These are phyloP conservation scores for Arachnomyces sp. DNA, from an alignment of 2,329 filamentous ascomycete genomes.

Conservation along the genomic window DNA sequence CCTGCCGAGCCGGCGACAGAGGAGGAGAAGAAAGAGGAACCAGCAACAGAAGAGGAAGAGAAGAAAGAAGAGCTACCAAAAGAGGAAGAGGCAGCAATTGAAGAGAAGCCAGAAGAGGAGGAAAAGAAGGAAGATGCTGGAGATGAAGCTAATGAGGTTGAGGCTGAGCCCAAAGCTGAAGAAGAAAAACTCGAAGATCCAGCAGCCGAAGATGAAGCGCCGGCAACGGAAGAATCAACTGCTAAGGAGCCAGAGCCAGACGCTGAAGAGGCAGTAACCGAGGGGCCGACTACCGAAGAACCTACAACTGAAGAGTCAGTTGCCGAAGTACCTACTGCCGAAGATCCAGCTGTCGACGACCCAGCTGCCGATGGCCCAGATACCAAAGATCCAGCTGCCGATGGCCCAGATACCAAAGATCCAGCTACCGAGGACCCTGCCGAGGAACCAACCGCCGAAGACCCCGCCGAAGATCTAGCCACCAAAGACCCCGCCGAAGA, in stretches of 20 bases:
- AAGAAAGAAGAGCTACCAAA: constrained; percentile 3
- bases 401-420: constrained; percentile 11
- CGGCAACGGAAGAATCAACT: constrained; percentile 1
- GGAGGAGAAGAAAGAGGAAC: constrained; percentile 5
- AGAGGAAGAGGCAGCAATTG: constrained; percentile 7
- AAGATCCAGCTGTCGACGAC: constrained; percentile 7
- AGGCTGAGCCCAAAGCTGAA: constrained; percentile 8
- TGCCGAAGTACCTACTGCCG: constrained; percentile 5
- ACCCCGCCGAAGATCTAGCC: constrained; percentile 2
- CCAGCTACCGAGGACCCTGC: constrained; percentile 14
- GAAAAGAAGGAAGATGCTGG: constrained; percentile 15
- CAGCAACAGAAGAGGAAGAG: constrained; percentile 9
- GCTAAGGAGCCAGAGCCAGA: background rate
- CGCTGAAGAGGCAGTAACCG: constrained; percentile 7
- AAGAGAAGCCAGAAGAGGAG: constrained; percentile 15
- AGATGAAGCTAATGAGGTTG: constrained; percentile 7
- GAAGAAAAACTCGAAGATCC: constrained; percentile 4
- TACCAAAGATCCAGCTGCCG: constrained; percentile 15
- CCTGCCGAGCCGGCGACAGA: background rate
- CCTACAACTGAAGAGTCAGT: constrained; percentile 4
- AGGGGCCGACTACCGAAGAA: constrained; percentile 7
- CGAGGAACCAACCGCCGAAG: constrained; percentile 7
- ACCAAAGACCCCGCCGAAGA: constrained; percentile 12
- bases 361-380: constrained; percentile 11
- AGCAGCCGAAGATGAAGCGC: background rate